These are phyloP conservation scores for Malus asiatica DNA, from an alignment of 306 rosid genomes.

Conservation along the genomic window DNA sequence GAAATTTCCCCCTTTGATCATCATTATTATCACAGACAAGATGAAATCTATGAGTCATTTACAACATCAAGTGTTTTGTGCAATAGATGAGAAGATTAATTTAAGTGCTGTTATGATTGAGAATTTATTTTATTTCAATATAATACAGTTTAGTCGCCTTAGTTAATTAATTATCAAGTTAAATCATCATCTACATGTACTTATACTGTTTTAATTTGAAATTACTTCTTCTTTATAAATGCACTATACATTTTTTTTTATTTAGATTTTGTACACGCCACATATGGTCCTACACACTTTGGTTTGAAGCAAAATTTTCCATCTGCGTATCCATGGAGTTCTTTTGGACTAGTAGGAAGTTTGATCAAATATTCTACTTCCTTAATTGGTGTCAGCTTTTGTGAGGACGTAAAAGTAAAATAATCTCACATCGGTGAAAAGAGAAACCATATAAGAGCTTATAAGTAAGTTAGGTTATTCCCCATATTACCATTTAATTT, in stretches of 20 bases:
- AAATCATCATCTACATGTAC: background rate
- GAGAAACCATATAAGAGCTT: no score
- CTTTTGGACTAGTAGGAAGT: no score
- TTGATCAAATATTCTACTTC: no score
- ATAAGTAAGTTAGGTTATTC: no score
- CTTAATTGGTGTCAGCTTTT: no score
- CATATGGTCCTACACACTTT: constrained; percentile 11
- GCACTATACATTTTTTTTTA: background rate
- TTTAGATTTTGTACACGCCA: background rate
- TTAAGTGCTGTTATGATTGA: background rate
- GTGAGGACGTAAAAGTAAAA: no score
- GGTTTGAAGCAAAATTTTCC: constrained; percentile 25
- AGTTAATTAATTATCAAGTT: background rate
- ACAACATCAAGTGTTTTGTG: background rate
- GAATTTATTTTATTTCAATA: background rate
- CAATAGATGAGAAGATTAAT: background rate
- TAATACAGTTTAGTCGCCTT: background rate
- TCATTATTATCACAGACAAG: background rate
- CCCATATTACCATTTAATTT: no score
- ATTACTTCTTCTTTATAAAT: background rate
- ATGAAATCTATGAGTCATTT: background rate
- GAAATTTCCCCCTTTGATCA: background rate
- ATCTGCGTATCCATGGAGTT: no score
- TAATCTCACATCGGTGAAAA: no score
- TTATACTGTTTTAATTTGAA: background rate